Evolutionary conservation across 2,329 filamentous ascomycete species (phyloP), one percentile per base, ranked within the genome.

Genomic region (Cercospora sp.): DNA sequence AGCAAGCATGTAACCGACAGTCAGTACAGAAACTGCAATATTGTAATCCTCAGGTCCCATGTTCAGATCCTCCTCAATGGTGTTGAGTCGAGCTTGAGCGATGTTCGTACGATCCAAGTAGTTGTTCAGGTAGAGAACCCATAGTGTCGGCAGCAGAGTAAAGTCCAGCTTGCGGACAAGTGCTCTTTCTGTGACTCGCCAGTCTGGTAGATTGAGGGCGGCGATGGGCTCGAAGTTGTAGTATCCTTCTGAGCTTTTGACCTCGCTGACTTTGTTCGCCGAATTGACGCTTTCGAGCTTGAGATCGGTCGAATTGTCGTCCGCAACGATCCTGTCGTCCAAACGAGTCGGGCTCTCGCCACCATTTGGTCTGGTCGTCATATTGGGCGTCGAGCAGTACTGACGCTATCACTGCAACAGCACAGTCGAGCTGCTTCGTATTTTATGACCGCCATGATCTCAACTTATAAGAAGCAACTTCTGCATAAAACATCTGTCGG

Each of bases 21-120:
- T 60, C 8, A 65, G 20, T 12, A 68, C 51, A 45, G 48, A 51
- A 4, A 68, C 16, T 3, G 53, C 58, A 6, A 48, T 68, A 16
- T 68, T 68, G 42, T 68, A 65, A 31, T 68, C 40, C 6, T 59
- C 57, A 6, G 40, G 23, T 3, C 18, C 48, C 30, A 64, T 61
- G 42, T 55, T 30, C 0, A 68, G 45, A 42, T 67, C 65, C 26
- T 63, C 58, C 20, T 48, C 58, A 1, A 67, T 36, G 1, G 45
- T 23, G 1, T 53, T 59, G 33, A 65, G 40, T 10, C 59, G 58
- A 0, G 62, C 66, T 20, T 51, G 28, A 8, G 62, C 60, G 51
- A 67, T 67, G 51, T 67, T 67, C 31, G 48, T 67, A 1, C 65
- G 31, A 55, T 67, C 60, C 13, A 67, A 36, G 10, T 57, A 31